phyloP scores from a whole-genome alignment of 257 asterid species.

The Solanum clarkiae region DNA sequence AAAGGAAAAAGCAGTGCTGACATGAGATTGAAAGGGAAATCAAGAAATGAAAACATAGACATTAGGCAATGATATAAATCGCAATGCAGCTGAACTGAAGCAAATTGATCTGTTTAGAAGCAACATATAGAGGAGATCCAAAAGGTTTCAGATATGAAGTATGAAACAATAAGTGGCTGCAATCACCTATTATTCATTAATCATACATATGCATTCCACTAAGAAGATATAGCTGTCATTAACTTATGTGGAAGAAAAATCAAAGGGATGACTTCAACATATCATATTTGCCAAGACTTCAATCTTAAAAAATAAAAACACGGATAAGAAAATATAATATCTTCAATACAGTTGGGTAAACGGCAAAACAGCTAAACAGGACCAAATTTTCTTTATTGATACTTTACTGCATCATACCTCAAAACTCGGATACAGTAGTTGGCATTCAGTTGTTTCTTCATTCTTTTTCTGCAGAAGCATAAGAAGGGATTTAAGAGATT shows the following conservation, averaged over 20 bases:
- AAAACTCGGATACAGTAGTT: slow-evolving; percentile 59
- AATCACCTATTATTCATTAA: not conserved
- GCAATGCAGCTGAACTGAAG: not conserved
- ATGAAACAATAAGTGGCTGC: not conserved
- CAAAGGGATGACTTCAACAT: not conserved
- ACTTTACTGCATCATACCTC: slow-evolving; percentile 39
- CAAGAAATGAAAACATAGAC: not conserved
- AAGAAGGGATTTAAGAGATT: not conserved
- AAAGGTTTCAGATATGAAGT: not conserved
- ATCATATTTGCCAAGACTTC: not conserved
- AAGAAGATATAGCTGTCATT: not conserved
- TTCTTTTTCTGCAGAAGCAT: slow-evolving; percentile 47
- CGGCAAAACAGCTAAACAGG: not conserved
- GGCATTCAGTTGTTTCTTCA: slow-evolving; percentile 56
- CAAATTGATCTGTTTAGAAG: not conserved
- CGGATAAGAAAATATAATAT: not conserved
- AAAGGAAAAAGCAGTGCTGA: not conserved
- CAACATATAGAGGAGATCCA: not conserved
- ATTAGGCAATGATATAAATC: not conserved
- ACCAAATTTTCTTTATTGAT: not conserved
- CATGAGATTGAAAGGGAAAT: not conserved
- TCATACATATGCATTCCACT: not conserved
- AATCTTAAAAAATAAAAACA: not conserved
- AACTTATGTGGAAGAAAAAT: not conserved
- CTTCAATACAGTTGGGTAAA: not conserved